Base-by-base conservation (phyloP, 2,329 filamentous ascomycete genomes). In the Diaporthe vaccinii region DNA sequence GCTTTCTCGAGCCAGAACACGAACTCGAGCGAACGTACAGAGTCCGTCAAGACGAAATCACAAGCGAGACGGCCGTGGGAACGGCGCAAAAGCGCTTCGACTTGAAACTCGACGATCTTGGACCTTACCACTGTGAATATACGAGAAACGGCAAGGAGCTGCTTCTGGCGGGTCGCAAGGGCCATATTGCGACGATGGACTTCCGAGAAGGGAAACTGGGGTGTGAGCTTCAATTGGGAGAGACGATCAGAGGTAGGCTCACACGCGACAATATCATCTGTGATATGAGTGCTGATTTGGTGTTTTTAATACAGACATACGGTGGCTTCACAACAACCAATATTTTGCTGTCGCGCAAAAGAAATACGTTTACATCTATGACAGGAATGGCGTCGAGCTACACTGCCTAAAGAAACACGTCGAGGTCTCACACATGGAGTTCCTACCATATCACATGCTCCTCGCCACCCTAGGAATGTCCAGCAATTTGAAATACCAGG, bases 351-450 rank as follows among this genome's bases (percentile, higher is more conserved):
- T 98, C 17, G 95, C 97, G 59, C 96, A 99, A 85, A 98, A 98
- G 88, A 97, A 96, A 85, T 93, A 97, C 79, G 94, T 97, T 78
- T 99, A 98, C 86, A 98, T 99, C 78, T 99, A 99, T 86, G 97
- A 98, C 81, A 89, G 92, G 74, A 91, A 94, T 74, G 97, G 97
- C 70, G 94, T 98, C 28, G 97, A 99, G 85, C 86, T 99, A 73
- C 97, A 99, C 83, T 96, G 94, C 82, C 86, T 99, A 81, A 93
- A 92, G 84, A 97, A 97, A 83, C 96, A 98, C 82, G 91, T 94
- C 77, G 97, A 99, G 83, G 94, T 97, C 20, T 93, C 94, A 17
- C 93, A 97, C 83, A 95, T 99, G 89, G 95, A 98, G 84, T 99
- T 98, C 82, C 87, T 98, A 20, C 96, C 96, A 0, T 98, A 98